phyloP scores from a whole-genome alignment of 768 basidiomycete genomes.

The Lactarius akahatsu region DNA sequence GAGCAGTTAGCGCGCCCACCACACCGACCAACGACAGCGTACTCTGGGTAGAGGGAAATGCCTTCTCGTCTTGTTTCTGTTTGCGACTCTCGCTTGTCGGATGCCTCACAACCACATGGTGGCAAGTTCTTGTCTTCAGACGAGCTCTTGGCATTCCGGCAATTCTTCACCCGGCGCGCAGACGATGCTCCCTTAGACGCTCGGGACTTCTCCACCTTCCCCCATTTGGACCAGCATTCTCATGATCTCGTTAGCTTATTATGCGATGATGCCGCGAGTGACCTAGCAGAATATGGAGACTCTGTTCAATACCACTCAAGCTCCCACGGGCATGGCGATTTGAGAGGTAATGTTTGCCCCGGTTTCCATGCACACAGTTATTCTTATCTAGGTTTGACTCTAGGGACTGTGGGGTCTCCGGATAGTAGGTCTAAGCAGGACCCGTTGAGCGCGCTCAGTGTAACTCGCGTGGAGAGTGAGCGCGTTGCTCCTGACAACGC shows the following conservation, averaged over 20 bases:
- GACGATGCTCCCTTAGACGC: slow-evolving; percentile 14
- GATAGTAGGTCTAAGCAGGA: slow-evolving; percentile 7
- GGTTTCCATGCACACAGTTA: not conserved
- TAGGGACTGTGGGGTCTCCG: not conserved
- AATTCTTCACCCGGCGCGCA: slow-evolving; percentile 21
- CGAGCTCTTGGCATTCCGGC: slow-evolving; percentile 19
- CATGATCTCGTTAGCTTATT: not conserved
- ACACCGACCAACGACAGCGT: not conserved
- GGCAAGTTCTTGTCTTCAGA: slow-evolving; percentile 18
- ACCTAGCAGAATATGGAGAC: slow-evolving; percentile 22
- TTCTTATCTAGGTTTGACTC: not conserved
- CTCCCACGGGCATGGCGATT: not conserved
- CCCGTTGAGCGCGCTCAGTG: slow-evolving; percentile 8
- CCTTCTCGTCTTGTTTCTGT: not conserved
- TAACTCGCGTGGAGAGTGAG: not conserved
- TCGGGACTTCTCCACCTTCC: not conserved
- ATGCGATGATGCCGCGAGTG: slow-evolving; percentile 21
- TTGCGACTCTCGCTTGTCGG: not conserved
- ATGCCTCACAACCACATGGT: slow-evolving; percentile 2
- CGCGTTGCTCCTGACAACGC: not conserved
- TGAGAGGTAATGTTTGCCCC: not conserved
- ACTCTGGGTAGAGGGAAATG: not conserved
- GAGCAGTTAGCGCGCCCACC: slow-evolving; percentile 7
- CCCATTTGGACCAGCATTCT: not conserved
- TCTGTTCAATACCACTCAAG: slow-evolving; percentile 2